Conservation (phyloP, 495 filamentous ascomycete species). For the Cladorrhinum samala region DNA sequence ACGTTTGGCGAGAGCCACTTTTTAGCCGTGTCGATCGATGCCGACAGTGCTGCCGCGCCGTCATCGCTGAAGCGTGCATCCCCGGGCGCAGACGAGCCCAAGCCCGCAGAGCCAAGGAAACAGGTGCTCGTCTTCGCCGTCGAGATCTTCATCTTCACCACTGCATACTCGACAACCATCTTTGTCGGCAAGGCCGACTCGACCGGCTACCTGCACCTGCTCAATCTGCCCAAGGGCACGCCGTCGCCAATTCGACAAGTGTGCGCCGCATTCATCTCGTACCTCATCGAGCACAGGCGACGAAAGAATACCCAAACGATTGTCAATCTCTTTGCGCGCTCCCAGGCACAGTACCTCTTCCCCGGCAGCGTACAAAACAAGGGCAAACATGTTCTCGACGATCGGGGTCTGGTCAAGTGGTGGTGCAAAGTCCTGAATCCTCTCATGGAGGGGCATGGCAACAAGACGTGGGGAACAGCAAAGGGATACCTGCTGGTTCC, state of each 20-base stretch:
- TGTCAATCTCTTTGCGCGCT: conserved; percentile 84
- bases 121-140: conserved; percentile 45
- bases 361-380: conserved; percentile 80
- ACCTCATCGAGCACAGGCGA: conserved; percentile 60
- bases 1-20: conserved; percentile 91
- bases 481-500: conserved; percentile 82
- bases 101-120: conserved; percentile 7
- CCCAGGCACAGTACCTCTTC: conserved; percentile 93
- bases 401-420: conserved; percentile 84
- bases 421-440: conserved; percentile 87
- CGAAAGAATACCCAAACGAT: conserved; percentile 66
- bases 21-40: conserved; percentile 61
- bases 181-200: conserved; percentile 98
- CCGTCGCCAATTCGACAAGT: conserved; percentile 69
- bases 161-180: conserved; percentile 70
- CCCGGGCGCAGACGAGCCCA: conserved; percentile 24
- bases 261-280: conserved; percentile 66
- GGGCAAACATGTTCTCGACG: conserved; percentile 89
- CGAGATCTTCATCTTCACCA: conserved; percentile 64
- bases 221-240: conserved; percentile 52
- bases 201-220: conserved; percentile 72
- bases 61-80: conserved; percentile 21
- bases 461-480: conserved; percentile 31
- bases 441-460: conserved; percentile 45
- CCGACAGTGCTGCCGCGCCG: not conserved